Percentiles rank a stretch among this genome's conserved stretches.
These are phyloP conservation scores for Aspergillus sp. DNA, from an alignment of 2,329 filamentous ascomycete genomes.

Conservation along the genomic window DNA sequence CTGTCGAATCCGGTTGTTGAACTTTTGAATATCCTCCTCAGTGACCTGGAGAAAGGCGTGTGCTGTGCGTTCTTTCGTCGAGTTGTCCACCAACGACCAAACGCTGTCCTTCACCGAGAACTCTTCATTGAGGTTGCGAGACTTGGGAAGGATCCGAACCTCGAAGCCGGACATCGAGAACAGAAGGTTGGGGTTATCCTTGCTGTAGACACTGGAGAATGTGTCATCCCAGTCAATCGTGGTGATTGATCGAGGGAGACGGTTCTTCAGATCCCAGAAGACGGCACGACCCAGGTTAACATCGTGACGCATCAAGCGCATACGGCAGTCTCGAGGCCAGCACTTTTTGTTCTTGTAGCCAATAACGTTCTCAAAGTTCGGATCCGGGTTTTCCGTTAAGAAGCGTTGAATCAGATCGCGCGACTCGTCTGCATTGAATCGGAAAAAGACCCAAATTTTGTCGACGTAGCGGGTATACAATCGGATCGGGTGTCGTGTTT, in stretches of 20 bases:
- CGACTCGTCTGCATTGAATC: conserved; percentile 91
- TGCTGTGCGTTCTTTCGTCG: conserved; percentile 93
- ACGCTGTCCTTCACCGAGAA: conserved; percentile 98
- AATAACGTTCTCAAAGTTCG: conserved; percentile 98
- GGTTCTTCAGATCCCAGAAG: conserved; percentile 99
- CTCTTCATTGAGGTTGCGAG: conserved; percentile 90
- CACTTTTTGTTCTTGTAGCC: conserved; percentile 99
- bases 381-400: conserved; percentile 95
- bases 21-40: conserved; percentile 96
- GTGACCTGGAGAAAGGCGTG: conserved; percentile 98
- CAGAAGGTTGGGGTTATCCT: conserved; percentile 93
- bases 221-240: conserved; percentile 99
- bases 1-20: conserved; percentile 97
- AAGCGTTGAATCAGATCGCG: conserved; percentile 95
- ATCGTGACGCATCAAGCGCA: conserved; percentile 98
- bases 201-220: conserved; percentile 95
- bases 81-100: conserved; percentile 95
- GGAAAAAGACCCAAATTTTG: conserved; percentile 96
- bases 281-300: conserved; percentile 96
- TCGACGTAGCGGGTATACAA: conserved; percentile 98
- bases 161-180: conserved; percentile 99
- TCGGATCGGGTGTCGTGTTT: conserved; percentile 90
- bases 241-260: conserved; percentile 87
- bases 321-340: conserved; percentile 95
- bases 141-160: conserved; percentile 93